A percentile compares a stretch with the other conserved stretches of the same genome.
These are phyloP conservation scores for Luffa acutangula DNA, from an alignment of 306 rosid genomes.

Conservation along the genomic window DNA sequence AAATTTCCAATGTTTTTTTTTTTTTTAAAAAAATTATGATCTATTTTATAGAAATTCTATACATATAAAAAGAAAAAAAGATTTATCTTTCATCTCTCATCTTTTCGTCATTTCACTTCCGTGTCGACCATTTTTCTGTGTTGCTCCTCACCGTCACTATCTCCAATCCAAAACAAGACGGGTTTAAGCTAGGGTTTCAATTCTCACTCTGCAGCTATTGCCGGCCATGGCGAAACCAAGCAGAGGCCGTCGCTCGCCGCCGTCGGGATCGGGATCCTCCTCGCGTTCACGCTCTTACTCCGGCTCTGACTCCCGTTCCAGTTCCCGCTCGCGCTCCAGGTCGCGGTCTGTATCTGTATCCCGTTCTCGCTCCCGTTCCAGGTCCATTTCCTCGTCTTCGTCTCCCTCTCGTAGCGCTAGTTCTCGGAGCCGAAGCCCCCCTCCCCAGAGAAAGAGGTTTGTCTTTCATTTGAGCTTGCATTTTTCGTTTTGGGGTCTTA, in stretches of 20 bases:
- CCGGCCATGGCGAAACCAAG: constrained; percentile 83
- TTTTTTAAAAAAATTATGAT: too few relatives aligned
- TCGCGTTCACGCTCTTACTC: constrained; percentile 57
- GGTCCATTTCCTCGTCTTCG: constrained; percentile 59
- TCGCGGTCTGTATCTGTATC: constrained; percentile 40
- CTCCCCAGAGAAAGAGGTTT: constrained; percentile 52
- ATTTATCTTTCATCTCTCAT: background rate
- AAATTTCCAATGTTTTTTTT: too few relatives aligned
- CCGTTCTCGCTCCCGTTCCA: constrained; percentile 44
- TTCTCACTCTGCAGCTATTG: constrained; percentile 1
- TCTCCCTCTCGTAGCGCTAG: constrained; percentile 59
- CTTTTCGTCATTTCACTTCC: background rate
- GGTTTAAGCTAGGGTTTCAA: constrained; percentile 72
- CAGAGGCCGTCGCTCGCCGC: constrained; percentile 81
- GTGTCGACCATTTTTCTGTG: background rate
- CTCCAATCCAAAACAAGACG: background rate
- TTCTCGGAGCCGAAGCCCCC: constrained; percentile 71
- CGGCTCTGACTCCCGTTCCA: constrained; percentile 46
- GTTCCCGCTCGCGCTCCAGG: constrained; percentile 45
- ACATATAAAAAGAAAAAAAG: too few relatives aligned
- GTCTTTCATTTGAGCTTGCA: background rate
- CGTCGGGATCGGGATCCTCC: constrained; percentile 69
- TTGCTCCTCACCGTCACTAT: background rate
- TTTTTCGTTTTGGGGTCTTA: background rate
- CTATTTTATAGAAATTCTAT: too few relatives aligned